Conservation (phyloP, 2,329 filamentous ascomycete species). For the Lecanicillium sp. region DNA sequence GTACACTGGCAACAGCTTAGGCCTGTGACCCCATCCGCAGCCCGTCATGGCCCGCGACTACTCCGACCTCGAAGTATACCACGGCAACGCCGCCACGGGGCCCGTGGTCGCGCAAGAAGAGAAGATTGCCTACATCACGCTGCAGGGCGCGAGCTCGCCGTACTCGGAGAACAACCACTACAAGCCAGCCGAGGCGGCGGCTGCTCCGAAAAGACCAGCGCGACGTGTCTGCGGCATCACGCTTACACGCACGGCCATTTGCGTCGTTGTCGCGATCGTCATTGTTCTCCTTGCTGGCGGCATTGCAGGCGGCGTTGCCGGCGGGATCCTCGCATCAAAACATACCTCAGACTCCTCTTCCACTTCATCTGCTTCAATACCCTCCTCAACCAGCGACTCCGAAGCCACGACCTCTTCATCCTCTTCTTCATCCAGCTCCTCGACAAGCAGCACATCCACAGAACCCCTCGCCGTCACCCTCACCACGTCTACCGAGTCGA, state of each 20-base stretch:
- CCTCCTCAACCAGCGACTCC: neutral
- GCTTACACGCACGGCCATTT: neutral
- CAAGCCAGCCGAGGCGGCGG: neutral
- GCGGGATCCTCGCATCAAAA: neutral
- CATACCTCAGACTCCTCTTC: neutral
- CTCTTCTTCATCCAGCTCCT: neutral
- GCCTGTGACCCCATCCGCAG: no score
- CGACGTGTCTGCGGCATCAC: neutral
- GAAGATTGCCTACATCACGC: neutral
- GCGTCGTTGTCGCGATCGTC: neutral
- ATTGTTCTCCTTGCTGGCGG: neutral
- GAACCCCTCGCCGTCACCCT: neutral
- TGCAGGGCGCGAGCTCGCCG: neutral
- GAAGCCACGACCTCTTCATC: neutral
- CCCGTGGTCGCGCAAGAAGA: constrained; percentile 1
- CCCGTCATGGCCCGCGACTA: constrained; percentile 1
- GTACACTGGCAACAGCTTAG: no score
- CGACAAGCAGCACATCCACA: neutral
- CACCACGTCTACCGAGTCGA: constrained; percentile 3
- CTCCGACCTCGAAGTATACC: constrained; percentile 12
- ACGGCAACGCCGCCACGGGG: neutral
- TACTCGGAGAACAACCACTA: neutral
- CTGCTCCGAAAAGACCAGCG: neutral
- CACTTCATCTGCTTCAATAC: neutral
- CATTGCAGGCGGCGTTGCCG: neutral